Evolutionary conservation across 2,329 filamentous ascomycete genomes (phyloP).

Genomic region (Alternaria infectoria): DNA sequence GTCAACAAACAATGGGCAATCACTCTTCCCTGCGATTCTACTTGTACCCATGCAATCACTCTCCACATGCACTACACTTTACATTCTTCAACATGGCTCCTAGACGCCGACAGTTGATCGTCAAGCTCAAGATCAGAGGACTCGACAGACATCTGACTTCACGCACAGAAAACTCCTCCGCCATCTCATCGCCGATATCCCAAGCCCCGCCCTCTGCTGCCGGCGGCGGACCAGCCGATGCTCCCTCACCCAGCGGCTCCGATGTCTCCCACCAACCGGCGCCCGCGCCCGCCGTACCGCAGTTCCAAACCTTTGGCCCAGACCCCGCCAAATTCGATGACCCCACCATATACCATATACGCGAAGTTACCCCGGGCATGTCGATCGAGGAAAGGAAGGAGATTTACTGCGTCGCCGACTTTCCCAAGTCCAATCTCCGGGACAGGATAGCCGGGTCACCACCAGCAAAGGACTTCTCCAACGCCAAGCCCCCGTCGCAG

Average conservation of each 20-base stretch:
- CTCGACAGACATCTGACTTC: slow-evolving; percentile 11
- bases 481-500: slow-evolving; percentile 89
- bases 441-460: slow-evolving; percentile 87
- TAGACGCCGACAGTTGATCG: neutral
- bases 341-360: slow-evolving; percentile 93
- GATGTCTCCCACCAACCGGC: slow-evolving; percentile 64
- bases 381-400: slow-evolving; percentile 82
- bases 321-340: slow-evolving; percentile 91
- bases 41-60: neutral
- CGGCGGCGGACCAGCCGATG: slow-evolving; percentile 67
- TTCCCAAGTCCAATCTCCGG: slow-evolving; percentile 79
- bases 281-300: slow-evolving; percentile 67
- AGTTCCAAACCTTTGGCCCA: slow-evolving; percentile 87
- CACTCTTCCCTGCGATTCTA: neutral
- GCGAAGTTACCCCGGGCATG: slow-evolving; percentile 75
- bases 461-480: slow-evolving; percentile 95
- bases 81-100: neutral
- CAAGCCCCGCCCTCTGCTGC: slow-evolving; percentile 51
- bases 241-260: slow-evolving; percentile 65
- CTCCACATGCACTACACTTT: neutral
- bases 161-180: slow-evolving; percentile 45
- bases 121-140: neutral
- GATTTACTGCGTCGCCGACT: slow-evolving; percentile 86
- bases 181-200: slow-evolving; percentile 50
- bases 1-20: slow-evolving; percentile 4